Evolutionary conservation across 1,284 basidiomycete species (phyloP).

Genomic region (Trametes hirsuta): DNA sequence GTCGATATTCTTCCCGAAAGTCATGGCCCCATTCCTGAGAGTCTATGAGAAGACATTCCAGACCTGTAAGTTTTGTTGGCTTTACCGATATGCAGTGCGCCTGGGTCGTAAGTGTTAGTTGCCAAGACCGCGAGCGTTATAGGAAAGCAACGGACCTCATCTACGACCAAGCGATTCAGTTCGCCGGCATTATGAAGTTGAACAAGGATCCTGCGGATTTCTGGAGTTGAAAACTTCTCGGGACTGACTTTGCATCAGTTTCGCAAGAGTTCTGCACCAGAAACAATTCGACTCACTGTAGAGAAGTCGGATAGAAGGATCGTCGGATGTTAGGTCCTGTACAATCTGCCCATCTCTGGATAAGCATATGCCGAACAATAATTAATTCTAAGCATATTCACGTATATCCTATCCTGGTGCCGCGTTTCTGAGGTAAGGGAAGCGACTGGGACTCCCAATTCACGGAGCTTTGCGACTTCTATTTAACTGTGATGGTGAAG

Average conservation of each 20-base stretch:
- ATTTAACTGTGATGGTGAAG: background rate
- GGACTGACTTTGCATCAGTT: conserved; percentile 59
- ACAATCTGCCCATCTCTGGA: conserved; percentile 51
- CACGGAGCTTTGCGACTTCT: conserved; percentile 71
- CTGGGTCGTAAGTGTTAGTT: conserved; percentile 36
- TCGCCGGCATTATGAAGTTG: conserved; percentile 55
- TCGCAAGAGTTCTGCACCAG: background rate
- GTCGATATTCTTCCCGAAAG: conserved; percentile 76
- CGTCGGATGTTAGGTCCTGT: conserved; percentile 61
- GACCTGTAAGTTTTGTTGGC: background rate
- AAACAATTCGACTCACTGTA: conserved; percentile 59
- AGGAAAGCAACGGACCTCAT: conserved; percentile 59
- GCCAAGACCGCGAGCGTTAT: background rate
- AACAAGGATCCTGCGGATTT: conserved; percentile 57
- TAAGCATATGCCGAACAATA: background rate
- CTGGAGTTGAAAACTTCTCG: conserved; percentile 64
- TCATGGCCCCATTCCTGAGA: conserved; percentile 85
- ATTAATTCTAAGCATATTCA: background rate
- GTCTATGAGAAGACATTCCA: background rate
- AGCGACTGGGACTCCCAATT: conserved; percentile 58
- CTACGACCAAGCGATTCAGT: conserved; percentile 75
- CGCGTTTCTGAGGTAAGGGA: conserved; percentile 73
- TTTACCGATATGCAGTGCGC: conserved; percentile 86
- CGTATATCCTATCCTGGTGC: conserved; percentile 50
- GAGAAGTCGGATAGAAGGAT: conserved; percentile 65